phyloP scores from a whole-genome alignment of 805 yeast genomes.

The Kazachstania bromeliacearum region DNA sequence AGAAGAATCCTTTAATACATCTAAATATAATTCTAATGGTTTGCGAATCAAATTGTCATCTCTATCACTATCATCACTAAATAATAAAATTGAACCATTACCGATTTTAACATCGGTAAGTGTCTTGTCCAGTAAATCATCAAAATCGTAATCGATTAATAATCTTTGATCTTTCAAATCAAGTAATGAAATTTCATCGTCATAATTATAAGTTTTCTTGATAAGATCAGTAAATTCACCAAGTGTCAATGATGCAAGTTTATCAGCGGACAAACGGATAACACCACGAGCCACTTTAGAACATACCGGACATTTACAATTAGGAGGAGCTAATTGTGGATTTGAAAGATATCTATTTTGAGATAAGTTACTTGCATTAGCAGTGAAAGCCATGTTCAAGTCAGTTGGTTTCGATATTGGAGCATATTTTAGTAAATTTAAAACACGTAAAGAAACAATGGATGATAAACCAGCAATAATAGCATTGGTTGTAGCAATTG shows the following conservation, averaged over 20 bases:
- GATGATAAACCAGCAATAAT: conserved; percentile 86
- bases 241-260: conserved; percentile 32
- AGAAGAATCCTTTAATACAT: conserved; percentile 13
- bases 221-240: conserved; percentile 44
- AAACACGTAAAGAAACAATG: conserved; percentile 53
- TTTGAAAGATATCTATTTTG: conserved; percentile 51
- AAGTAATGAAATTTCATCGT: conserved; percentile 25
- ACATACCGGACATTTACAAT: conserved; percentile 63
- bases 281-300: conserved; percentile 44
- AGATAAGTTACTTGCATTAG: conserved; percentile 37
- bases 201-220: conserved; percentile 42
- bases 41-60: conserved; percentile 31
- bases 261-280: conserved; percentile 26
- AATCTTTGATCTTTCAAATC: conserved; percentile 39
- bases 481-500: conserved; percentile 96
- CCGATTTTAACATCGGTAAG: conserved; percentile 46
- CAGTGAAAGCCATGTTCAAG: conserved; percentile 40
- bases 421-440: conserved; percentile 29
- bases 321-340: conserved; percentile 53
- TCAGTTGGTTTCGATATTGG: conserved; percentile 31
- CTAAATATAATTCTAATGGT: conserved; percentile 53
- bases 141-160: conserved; percentile 80
- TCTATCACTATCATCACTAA: conserved; percentile 73
- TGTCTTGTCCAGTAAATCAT: conserved; percentile 51
- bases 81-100: conserved; percentile 53